A percentile compares a stretch with the other conserved stretches of the same genome.
These are phyloP conservation scores for Huntiella abstrusa DNA, from an alignment of 2,329 filamentous ascomycete genomes.

Conservation along the genomic window DNA sequence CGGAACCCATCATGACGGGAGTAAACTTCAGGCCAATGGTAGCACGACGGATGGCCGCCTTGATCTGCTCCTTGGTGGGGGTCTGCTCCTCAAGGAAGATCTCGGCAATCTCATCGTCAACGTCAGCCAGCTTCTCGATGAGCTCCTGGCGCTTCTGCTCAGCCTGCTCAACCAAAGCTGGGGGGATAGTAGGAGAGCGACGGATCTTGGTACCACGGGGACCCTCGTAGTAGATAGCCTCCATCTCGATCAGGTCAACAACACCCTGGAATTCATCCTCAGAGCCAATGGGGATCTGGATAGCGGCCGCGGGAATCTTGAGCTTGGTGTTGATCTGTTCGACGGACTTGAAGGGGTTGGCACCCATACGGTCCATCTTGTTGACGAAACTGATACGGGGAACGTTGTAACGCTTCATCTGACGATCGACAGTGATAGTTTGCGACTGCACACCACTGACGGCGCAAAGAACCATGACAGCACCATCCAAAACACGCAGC, in stretches of 20 bases:
- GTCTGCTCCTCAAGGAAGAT: slow-evolving; percentile 75
- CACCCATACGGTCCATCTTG: slow-evolving; percentile 99
- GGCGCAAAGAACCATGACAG: slow-evolving; percentile 95
- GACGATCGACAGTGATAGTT: slow-evolving; percentile 92
- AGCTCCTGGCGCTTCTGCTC: slow-evolving; percentile 68
- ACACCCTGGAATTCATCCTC: slow-evolving; percentile 89
- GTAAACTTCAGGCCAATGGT: slow-evolving; percentile 84
- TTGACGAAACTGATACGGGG: slow-evolving; percentile 93
- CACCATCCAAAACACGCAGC: slow-evolving; percentile 82
- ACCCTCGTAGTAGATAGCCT: slow-evolving; percentile 82
- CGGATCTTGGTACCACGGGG: slow-evolving; percentile 59
- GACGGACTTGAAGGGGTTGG: slow-evolving; percentile 92
- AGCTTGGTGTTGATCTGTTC: slow-evolving; percentile 97
- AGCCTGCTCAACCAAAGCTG: slow-evolving; percentile 55
- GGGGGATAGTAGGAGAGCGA: slow-evolving; percentile 63
- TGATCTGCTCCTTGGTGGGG: slow-evolving; percentile 67
- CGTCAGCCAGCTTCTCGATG: slow-evolving; percentile 89
- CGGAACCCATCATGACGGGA: slow-evolving; percentile 91
- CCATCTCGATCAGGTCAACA: slow-evolving; percentile 83
- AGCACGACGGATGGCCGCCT: slow-evolving; percentile 73
- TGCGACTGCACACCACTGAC: slow-evolving; percentile 95
- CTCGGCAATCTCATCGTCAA: slow-evolving; percentile 95
- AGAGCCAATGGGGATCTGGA: slow-evolving; percentile 83
- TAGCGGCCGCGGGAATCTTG: slow-evolving; percentile 75
- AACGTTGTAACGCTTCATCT: slow-evolving; percentile 97